These are phyloP conservation scores for Metarhizium robertsii DNA, from an alignment of 2,329 filamentous ascomycete genomes.

Conservation along the genomic window DNA sequence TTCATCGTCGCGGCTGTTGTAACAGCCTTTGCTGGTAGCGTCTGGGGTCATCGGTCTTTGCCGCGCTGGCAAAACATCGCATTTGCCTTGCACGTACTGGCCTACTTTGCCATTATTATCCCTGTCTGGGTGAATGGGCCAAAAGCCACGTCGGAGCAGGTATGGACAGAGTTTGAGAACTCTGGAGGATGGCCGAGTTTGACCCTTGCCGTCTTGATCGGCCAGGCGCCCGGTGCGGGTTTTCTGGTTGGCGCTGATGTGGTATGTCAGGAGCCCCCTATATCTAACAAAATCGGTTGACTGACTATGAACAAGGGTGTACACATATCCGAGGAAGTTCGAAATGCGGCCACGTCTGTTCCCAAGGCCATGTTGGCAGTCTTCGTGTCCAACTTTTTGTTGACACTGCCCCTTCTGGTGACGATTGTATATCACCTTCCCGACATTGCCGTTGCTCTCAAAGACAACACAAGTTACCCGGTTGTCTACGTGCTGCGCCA, in stretches of 20 bases:
- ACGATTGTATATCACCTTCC: not conserved
- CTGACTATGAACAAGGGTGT: not conserved
- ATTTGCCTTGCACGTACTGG: constrained; percentile 8
- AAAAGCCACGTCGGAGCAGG: constrained; percentile 3
- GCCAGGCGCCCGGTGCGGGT: constrained; percentile 8
- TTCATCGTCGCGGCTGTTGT: constrained; percentile 7
- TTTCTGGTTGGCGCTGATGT: constrained; percentile 9
- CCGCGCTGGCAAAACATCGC: constrained; percentile 9
- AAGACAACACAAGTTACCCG: not conserved
- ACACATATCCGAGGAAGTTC: constrained; percentile 11
- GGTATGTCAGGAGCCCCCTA: not conserved
- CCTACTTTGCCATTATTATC: constrained; percentile 8
- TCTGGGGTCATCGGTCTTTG: constrained; percentile 7
- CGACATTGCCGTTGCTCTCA: not conserved
- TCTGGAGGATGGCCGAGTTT: constrained; percentile 9
- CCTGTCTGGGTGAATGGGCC: constrained; percentile 11
- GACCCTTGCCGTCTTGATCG: constrained; percentile 9
- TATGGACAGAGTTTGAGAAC: constrained; percentile 9
- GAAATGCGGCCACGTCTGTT: constrained; percentile 8
- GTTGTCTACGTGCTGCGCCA: not conserved
- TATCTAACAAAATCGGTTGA: too few species aligned
- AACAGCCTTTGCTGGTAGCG: constrained; percentile 2
- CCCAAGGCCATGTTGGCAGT: constrained; percentile 7
- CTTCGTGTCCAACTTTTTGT: constrained; percentile 2
- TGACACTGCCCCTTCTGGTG: not conserved